Evolutionary conservation across 2,329 filamentous ascomycete genomes (phyloP), one percentile per base, ranked within the genome.

Genomic region (Penicillium occitanis): DNA sequence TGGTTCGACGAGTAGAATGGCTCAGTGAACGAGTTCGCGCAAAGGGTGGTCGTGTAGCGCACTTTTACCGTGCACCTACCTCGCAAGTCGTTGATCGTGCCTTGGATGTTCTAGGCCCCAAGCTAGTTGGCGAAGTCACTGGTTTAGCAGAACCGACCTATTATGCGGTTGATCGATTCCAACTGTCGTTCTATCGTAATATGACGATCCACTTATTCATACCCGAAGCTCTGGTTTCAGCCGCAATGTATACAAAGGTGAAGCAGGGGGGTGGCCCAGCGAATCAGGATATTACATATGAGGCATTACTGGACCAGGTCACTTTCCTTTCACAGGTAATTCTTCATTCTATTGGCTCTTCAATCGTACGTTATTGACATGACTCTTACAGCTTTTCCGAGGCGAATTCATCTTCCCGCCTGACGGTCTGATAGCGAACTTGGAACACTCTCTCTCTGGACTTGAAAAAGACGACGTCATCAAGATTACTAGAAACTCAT

Each of bases 191-290:
- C 78, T 99, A 99, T 80, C 90, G 95, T 62, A 99, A 99, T 78
- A 98, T 98, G 95, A 97, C 94, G 0, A 99, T 99, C 68, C 95
- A 99, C 75, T 86, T 99, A 5, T 99, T 99, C 77, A 95, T 99
- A 66, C 90, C 92, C 1, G 93, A 98, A 76, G 91, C 94, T 0
- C 83, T 99, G 4, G 92, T 98, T 25, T 95, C 92, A 68, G 92
- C 90, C 4, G 91, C 91, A 33, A 89, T 99, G 84, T 99, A 99
- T 77, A 95, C 89, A 0, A 87, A 88, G 53, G 91, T 98, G 64
- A 99, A 99, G 78, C 88, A 88, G 68, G 95, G 95, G 17, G 94
- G 94, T n/a, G 92, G 91, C 0, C 90, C 91, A 0, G 84, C 88
- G 3, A 87, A 90, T 70, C 92, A 98, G 75, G 87, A 90, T 57